Base-by-base conservation (phyloP, 106 monocot species). In the Chionographis japonica region DNA sequence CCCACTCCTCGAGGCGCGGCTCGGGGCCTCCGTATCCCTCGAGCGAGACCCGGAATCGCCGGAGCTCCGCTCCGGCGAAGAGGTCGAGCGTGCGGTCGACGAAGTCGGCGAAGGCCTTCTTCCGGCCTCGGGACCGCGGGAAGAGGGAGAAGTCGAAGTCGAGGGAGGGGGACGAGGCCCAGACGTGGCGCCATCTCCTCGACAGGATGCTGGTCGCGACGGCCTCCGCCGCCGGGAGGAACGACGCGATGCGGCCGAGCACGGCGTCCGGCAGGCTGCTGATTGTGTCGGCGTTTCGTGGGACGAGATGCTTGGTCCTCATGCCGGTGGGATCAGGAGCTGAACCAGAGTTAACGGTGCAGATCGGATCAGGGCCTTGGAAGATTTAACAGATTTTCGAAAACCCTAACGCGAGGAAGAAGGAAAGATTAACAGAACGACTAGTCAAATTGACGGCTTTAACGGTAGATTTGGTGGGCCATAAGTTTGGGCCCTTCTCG, bases 81-180 rank as follows among this genome's bases (percentile, higher is more conserved):
- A 14, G 39, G 2, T 7, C 55, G 38, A 61, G n/a, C 40, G 60
- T 37, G 52, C 61, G 27, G 13, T 12, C 40, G 39, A 60, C 60
- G 40, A 59, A 67, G 51, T 51, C 50, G 38, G 16, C 12, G 60
- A 67, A 60, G 12, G 67, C 65, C 6, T 41, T 12, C 37, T 37
- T 49, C 2, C 74, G 42, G 36, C 65, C 57, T 5, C 65, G 40
- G 4, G 56, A 13, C 8, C 10, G 4, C 1, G 67, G 74, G 52
- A 67, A 67, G 17, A 54, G 20, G 20, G 74, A 60, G 67, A 67
- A 53, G 52, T 75, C 74, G 52, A 75, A 40, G 60, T 67, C 74
- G 6, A 75, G 67, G 12, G 20, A 17, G 1, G 74, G 66, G 8
- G 67, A 58, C 8, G 39, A 52, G 18, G 67, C 52, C 17, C 39